Evolutionary conservation across 148 eudicot genomes (phyloP).

Genomic region (Fallopia convolvulus): DNA sequence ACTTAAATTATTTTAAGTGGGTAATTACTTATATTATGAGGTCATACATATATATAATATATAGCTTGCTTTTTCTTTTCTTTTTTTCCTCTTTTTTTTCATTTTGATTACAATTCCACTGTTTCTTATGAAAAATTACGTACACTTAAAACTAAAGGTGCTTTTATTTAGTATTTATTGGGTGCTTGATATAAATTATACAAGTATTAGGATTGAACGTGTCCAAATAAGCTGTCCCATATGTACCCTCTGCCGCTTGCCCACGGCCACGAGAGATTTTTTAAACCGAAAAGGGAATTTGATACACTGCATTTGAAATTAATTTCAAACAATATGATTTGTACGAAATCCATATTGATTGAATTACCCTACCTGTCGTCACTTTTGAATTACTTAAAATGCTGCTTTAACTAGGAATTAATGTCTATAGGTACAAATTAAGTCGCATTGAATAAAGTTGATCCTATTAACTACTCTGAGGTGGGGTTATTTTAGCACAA

Average conservation of each 20-base stretch:
- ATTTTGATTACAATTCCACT: too few species aligned
- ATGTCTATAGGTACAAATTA: not conserved
- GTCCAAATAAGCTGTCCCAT: not conserved
- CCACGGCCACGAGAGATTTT: not conserved
- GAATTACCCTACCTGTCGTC: not conserved
- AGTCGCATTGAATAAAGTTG: too few species aligned
- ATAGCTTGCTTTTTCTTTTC: too few species aligned
- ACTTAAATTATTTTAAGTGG: too few species aligned
- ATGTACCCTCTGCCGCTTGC: not conserved
- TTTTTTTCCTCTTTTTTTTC: too few species aligned
- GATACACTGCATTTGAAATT: not conserved
- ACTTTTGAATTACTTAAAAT: not conserved
- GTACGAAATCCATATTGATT: not conserved
- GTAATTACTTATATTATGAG: too few species aligned
- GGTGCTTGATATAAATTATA: not conserved
- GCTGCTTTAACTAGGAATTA: not conserved
- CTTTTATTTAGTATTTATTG: not conserved
- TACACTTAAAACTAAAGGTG: too few species aligned
- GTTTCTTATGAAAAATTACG: not conserved
- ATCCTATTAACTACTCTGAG: not conserved
- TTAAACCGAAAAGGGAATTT: not conserved
- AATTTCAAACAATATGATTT: not conserved
- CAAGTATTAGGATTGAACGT: not conserved
- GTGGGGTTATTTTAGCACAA: conserved; percentile 3
- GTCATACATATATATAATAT: too few species aligned